phyloP scores from a whole-genome alignment of 331 rosid species.

The Prunus yedoensis region DNA sequence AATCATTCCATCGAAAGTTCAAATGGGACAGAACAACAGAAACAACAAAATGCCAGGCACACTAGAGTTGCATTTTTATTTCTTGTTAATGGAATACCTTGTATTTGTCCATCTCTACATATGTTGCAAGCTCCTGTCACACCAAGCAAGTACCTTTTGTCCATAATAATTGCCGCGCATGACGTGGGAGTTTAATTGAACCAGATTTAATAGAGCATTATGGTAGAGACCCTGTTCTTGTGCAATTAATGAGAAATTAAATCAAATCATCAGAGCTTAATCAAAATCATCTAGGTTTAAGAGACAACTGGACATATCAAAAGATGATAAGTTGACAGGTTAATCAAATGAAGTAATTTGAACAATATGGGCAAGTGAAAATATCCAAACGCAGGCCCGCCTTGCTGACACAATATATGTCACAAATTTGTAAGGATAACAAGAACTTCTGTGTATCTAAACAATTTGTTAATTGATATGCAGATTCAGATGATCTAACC shows the following conservation, averaged over 20 bases:
- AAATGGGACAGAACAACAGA: background rate
- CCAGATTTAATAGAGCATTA: slow-evolving; percentile 22
- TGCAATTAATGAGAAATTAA: background rate
- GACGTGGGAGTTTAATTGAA: slow-evolving; percentile 22
- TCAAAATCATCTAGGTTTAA: background rate
- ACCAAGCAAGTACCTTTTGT: slow-evolving; percentile 44
- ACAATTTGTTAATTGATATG: background rate
- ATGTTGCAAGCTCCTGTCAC: slow-evolving; percentile 17
- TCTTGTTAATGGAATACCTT: background rate
- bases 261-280: background rate
- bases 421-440: background rate
- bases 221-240: slow-evolving; percentile 33
- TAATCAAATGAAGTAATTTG: background rate
- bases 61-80: background rate
- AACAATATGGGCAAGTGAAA: background rate
- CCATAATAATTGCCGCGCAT: slow-evolving; percentile 51
- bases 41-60: background rate
- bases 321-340: background rate
- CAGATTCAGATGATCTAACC: slow-evolving; percentile 36
- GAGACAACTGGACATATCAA: background rate
- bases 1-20: background rate
- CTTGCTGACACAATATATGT: background rate
- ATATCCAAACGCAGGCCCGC: background rate
- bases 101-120: background rate
- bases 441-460: background rate